Conservation (phyloP, 371 early-diverging fungal genomes). For the Mucor sp. region DNA sequence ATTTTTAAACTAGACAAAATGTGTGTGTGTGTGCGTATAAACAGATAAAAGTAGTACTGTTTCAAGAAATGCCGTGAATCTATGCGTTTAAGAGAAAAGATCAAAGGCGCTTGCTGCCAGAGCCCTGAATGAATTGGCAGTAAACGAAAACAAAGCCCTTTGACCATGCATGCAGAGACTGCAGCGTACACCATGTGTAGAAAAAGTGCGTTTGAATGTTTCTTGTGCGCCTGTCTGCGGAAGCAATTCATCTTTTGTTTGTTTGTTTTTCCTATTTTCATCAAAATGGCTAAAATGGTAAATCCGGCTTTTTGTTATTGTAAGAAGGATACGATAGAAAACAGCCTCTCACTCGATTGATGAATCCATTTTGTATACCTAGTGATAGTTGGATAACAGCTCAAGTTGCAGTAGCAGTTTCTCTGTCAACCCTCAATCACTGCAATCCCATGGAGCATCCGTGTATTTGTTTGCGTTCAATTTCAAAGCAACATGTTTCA, state of each 20-base stretch:
- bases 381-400: no score
- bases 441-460: not conserved
- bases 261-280: not conserved
- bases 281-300: constrained; percentile 1
- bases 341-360: not conserved
- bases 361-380: not conserved
- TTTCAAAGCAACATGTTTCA: constrained; percentile 5
- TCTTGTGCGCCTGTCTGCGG: not conserved
- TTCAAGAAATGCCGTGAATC: not conserved
- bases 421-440: no score
- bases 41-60: not conserved
- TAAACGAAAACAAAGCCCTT: not conserved
- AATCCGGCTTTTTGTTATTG: not conserved
- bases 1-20: no score
- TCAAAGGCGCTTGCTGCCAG: not conserved
- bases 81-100: not conserved
- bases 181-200: not conserved
- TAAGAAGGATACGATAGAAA: not conserved
- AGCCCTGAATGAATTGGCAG: not conserved
- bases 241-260: not conserved
- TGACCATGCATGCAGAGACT: not conserved
- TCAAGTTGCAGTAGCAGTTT: no score
- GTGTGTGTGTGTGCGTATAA: no score
- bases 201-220: not conserved
- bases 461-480: constrained; percentile 4